Base-by-base conservation (phyloP, 2,329 filamentous ascomycete species). In the Talaromyces pinophilus region DNA sequence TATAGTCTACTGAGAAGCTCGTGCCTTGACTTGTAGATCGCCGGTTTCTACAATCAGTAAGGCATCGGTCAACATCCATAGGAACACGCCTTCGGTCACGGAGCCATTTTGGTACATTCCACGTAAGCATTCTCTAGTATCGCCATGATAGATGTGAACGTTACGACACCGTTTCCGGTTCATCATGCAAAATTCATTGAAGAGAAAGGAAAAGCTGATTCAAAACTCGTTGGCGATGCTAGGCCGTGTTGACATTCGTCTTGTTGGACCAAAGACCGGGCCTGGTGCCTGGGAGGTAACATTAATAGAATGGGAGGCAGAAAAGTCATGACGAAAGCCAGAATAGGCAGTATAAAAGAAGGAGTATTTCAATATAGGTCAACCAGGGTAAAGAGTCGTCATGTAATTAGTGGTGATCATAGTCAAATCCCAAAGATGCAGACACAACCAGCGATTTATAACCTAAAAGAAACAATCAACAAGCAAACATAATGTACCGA, bases 401-500 rank as follows among this genome's bases (percentile, higher is more conserved):
- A 35, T 38, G n/a, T 40, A 38, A 57, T 57, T 40, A 57, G 33
- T 38, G 19, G 5, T 57, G 25, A 17, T 25, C 54, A 63, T 55
- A 63, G 28, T 42, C 22, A 44, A 63, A 55, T 55, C 48, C 48
- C 48, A 63, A 42, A 42, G n/a, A 52, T 50, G 48, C 35, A 52
- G 22, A 17, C 48, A 44, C 48, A 42, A 5, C 48, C 25, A 63
- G 35, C 61, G 40, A 42, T 52, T 42, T 55, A 54, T 42, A 40
- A 63, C 17, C 55, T 15, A 33, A 42, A 38, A 42, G 35, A n/a
- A 25, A 2, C 17, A 61, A 48, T 19, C 5, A 62, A 42, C 25
- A 44, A 25, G 11, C 33, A 50, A 35, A 38, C 52, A 35, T 13
- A 38, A 57, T 8, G 25, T 38, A 40, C 33, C 30, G 28, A 57